These are phyloP conservation scores for Aspergillus brunneoviolaceus DNA, from an alignment of 2,329 filamentous ascomycete genomes.

Conservation along the genomic window DNA sequence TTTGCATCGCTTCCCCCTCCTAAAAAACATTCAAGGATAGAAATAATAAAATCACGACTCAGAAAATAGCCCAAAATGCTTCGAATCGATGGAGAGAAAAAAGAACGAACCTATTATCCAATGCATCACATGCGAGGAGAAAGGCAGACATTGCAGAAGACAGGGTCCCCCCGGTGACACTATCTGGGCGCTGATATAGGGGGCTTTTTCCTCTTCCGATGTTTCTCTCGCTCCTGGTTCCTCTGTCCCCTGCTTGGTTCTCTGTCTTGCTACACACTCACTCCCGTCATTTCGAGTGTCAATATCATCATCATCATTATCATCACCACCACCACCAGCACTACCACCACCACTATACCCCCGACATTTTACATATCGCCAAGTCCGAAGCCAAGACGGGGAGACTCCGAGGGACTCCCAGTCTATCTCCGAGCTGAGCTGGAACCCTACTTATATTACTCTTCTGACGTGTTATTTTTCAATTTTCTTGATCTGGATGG, in stretches of 20 bases:
- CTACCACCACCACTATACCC: background rate
- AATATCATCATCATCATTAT: slow-evolving; percentile 5
- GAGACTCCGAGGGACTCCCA: background rate
- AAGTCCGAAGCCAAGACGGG: background rate
- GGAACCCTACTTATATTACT: background rate
- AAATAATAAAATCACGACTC: background rate
- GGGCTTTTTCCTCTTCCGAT: background rate
- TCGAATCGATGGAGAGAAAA: background rate
- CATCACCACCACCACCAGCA: background rate
- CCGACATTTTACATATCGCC: background rate
- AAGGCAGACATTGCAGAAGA: background rate
- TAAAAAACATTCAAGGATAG: background rate
- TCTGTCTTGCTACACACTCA: background rate
- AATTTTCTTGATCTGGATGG: background rate
- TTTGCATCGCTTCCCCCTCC: background rate
- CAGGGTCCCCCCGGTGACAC: background rate
- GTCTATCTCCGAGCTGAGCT: background rate
- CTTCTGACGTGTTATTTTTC: slow-evolving; percentile 1
- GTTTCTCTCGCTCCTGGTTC: background rate
- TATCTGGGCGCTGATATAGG: background rate
- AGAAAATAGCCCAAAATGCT: slow-evolving; percentile 1
- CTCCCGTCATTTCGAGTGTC: too few relatives aligned
- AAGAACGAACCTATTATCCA: background rate
- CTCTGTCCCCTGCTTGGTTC: background rate
- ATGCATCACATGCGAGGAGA: slow-evolving; percentile 3